These are phyloP conservation scores for Taphrina communis DNA, from an alignment of 1,139 yeast species.

Conservation along the genomic window DNA sequence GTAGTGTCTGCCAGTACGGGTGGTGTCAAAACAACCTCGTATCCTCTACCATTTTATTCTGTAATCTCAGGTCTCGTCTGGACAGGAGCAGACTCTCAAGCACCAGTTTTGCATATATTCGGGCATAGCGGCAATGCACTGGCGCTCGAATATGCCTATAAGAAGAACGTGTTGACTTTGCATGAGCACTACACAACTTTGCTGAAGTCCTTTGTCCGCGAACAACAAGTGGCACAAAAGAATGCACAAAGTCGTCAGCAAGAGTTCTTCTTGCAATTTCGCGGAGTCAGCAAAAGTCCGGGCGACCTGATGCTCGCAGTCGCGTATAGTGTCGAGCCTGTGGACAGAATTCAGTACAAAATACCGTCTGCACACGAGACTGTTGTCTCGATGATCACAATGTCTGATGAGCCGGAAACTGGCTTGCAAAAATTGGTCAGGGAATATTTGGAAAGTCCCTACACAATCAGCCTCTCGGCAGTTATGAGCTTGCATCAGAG, in stretches of 20 bases:
- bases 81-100: not conserved
- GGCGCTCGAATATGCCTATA: not conserved
- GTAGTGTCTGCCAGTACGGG: not conserved
- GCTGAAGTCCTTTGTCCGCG: not conserved
- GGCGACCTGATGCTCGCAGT: not conserved
- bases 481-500: conserved; percentile 7
- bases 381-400: not conserved
- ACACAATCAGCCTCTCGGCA: conserved; percentile 1
- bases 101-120: not conserved
- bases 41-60: not conserved
- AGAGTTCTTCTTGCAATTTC: conserved; percentile 1
- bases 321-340: conserved; percentile 13
- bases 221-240: not conserved
- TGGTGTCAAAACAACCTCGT: not conserved
- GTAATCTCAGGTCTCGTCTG: conserved; percentile 7
- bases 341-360: conserved; percentile 16
- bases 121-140: not conserved
- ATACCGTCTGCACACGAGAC: conserved; percentile 5
- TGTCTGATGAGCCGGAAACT: not conserved
- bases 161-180: not conserved
- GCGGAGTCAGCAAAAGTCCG: not conserved
- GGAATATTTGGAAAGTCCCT: conserved; percentile 2
- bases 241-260: not conserved
- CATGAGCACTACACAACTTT: not conserved
- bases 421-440: not conserved